Base-by-base conservation (phyloP, 208 protist genomes). In the Naegleria gruberi region DNA sequence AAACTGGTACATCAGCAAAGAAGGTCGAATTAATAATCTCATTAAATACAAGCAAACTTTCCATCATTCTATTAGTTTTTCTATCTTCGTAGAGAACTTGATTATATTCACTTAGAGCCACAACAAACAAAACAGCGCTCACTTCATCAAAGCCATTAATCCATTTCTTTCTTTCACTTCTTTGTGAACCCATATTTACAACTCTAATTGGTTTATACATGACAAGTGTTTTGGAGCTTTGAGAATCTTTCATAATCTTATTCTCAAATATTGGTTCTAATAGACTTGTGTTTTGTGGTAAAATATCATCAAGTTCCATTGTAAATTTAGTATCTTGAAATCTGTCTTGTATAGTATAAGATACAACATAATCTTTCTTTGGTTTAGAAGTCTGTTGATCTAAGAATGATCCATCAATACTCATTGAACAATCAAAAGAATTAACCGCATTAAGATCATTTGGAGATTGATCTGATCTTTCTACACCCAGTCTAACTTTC, bases 21-120 rank as follows among this genome's bases (percentile, higher is more conserved):
- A 92, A 97, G 46, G 91, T 88, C 23, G 57, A 92, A 82, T 96
- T 97, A 82, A 93, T 91, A 84, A 96, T 96, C 44, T 95, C 94
- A 41, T 92, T 89, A 91, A 97, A 97, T 26, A 97, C 90, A 19
- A 90, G 51, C 23, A 97, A 77, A 26, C 94, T 94, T 87, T 97
- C 96, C 0, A 87, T 26, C 93, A 97, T 96, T 65, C 96, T 91
- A 91, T 97, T 97, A 43, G 82, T 77, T 23, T 87, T 92, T 15
- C 89, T 55, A 86, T 97, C 89, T 85, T 90, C 89, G 0, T 82
- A 82, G 8, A 90, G 42, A 37, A 90, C 89, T 47, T 89, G 87
- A 47, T 44, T 46, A 47, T 55, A 89, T 47, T 83, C 77, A 30
- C 43, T 15, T 10, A 45, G 10, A 46, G 17, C 23, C 26, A 46